These are phyloP conservation scores for Fusarium domesticum DNA, from an alignment of 2,329 filamentous ascomycete species.

Conservation along the genomic window DNA sequence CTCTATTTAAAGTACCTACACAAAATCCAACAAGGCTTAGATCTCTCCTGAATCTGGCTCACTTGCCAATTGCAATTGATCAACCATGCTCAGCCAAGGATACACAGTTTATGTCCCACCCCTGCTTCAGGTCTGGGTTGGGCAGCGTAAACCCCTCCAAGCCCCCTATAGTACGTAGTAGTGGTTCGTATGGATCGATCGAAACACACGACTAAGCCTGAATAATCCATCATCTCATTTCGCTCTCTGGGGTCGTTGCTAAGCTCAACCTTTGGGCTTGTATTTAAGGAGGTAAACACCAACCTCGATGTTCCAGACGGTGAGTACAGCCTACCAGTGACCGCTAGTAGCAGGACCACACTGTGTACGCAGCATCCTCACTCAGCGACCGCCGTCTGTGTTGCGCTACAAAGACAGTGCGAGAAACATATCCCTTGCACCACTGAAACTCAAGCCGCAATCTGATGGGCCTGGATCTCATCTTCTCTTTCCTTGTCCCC, in stretches of 20 bases:
- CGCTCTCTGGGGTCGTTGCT: not conserved
- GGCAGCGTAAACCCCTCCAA: no score
- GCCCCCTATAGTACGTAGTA: no score
- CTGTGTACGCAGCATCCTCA: not conserved
- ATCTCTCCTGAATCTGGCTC: no score
- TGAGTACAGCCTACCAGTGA: conserved; percentile 8
- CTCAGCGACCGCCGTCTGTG: no score
- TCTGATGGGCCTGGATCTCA: conserved; percentile 27
- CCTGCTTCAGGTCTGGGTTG: no score
- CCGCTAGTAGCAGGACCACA: not conserved
- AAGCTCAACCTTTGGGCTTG: not conserved
- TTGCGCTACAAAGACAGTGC: conserved; percentile 23
- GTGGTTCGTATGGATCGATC: not conserved
- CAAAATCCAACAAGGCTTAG: no score
- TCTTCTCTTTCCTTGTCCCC: conserved; percentile 28
- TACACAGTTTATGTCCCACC: no score
- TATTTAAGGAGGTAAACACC: not conserved
- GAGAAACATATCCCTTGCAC: conserved; percentile 17
- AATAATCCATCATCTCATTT: not conserved
- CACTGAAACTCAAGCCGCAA: conserved; percentile 19
- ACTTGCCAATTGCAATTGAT: no score
- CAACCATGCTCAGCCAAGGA: no score
- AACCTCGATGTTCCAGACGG: conserved; percentile 8
- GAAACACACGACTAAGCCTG: not conserved
- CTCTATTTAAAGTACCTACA: no score